phyloP scores from a whole-genome alignment of 2,329 filamentous ascomycete genomes.

The Diaporthe nobilis region DNA sequence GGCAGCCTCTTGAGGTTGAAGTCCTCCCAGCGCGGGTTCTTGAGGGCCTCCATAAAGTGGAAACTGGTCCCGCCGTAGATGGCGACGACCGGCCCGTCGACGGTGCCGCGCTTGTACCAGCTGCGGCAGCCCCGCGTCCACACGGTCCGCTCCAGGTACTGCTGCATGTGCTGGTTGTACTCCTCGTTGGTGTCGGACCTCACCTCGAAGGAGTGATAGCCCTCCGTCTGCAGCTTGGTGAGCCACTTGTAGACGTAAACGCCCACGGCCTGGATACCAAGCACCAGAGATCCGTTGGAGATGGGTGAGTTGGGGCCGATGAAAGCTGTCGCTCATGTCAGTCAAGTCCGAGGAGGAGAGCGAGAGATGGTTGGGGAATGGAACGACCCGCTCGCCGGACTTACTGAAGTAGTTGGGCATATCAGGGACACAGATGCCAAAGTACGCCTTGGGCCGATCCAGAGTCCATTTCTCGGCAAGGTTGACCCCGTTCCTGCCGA shows the following conservation, averaged over 20 bases:
- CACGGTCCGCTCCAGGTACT: slow-evolving; percentile 48
- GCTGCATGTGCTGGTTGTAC: slow-evolving; percentile 49
- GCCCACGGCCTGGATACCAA: slow-evolving; percentile 46
- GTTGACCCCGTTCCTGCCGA: slow-evolving; percentile 43
- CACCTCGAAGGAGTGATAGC: slow-evolving; percentile 45
- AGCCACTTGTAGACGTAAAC: slow-evolving; percentile 52
- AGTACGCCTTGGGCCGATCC: slow-evolving; percentile 40
- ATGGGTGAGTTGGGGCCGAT: slow-evolving; percentile 44
- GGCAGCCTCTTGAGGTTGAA: slow-evolving; percentile 45
- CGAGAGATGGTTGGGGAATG: no score
- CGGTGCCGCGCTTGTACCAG: slow-evolving; percentile 49
- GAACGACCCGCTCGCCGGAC: background rate
- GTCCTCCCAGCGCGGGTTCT: slow-evolving; percentile 48
- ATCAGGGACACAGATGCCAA: slow-evolving; percentile 33
- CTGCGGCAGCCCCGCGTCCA: slow-evolving; percentile 47
- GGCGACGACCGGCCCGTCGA: slow-evolving; percentile 46
- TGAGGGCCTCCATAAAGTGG: slow-evolving; percentile 48
- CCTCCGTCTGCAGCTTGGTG: slow-evolving; percentile 47
- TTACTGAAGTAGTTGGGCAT: slow-evolving; percentile 42
- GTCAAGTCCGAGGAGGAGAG: background rate
- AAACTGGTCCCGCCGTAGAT: slow-evolving; percentile 48
- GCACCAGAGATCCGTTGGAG: slow-evolving; percentile 47
- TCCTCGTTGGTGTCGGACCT: slow-evolving; percentile 48
- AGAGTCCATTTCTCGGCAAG: slow-evolving; percentile 44
- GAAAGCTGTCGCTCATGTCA: background rate